Evolutionary conservation across 306 rosid species (phyloP).

Genomic region (Pterocarpus macrocarpus): DNA sequence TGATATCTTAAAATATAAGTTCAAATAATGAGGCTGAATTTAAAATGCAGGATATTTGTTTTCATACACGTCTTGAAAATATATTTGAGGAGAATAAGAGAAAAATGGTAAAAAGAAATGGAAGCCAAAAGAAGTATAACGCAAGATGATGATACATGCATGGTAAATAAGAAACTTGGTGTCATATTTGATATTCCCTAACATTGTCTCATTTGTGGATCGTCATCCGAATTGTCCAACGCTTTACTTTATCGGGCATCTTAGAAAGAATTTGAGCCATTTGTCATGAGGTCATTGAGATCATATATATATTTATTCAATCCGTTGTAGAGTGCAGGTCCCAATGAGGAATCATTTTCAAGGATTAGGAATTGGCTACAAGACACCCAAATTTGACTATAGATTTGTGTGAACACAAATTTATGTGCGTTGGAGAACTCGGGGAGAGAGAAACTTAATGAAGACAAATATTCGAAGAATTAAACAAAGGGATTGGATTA

Average conservation of each 20-base stretch:
- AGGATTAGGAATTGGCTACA: constrained; percentile 62
- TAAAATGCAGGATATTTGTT: not conserved
- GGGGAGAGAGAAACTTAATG: constrained; percentile 56
- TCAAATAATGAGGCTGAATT: too few species aligned
- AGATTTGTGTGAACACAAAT: constrained; percentile 54
- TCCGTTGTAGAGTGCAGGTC: constrained; percentile 54
- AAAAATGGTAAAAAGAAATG: constrained; percentile 30
- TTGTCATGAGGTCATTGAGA: constrained; percentile 51
- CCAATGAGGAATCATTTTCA: constrained; percentile 65
- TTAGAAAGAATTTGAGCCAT: constrained; percentile 57
- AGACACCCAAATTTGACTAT: constrained; percentile 61
- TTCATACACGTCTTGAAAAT: not conserved
- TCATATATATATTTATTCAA: constrained; percentile 10
- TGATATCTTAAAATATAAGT: too few species aligned
- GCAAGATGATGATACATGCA: constrained; percentile 44
- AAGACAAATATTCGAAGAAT: constrained; percentile 86
- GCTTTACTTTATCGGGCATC: constrained; percentile 60
- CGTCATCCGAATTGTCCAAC: constrained; percentile 55
- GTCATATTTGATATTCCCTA: constrained; percentile 54
- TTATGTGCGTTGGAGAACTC: constrained; percentile 46
- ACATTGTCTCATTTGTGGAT: constrained; percentile 53
- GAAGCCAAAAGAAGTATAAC: constrained; percentile 14
- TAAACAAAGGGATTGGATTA: constrained; percentile 57
- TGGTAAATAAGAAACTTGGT: constrained; percentile 48
- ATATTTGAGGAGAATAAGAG: constrained; percentile 11